Conservation (phyloP, 805 yeast species). For the Nakazawaea ambrosiae region DNA sequence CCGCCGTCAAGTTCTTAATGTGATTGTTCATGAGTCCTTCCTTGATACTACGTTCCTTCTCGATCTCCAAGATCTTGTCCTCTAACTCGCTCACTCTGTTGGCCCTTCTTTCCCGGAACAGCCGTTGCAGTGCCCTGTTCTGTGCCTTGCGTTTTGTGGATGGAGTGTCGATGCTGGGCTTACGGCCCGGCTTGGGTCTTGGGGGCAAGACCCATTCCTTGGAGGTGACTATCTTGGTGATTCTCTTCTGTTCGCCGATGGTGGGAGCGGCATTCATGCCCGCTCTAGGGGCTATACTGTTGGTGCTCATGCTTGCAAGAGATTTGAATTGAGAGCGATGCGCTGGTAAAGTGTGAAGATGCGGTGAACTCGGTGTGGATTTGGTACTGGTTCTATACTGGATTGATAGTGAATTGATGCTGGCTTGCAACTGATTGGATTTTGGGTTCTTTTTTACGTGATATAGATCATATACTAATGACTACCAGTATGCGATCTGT, state of each 20-base stretch:
- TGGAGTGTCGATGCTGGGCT: slow-evolving; percentile 57
- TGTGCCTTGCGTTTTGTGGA: slow-evolving; percentile 85
- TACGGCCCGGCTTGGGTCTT: slow-evolving; percentile 51
- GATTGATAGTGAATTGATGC: too few species aligned
- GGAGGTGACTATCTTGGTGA: slow-evolving; percentile 49
- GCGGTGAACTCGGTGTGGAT: too few species aligned
- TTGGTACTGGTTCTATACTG: too few species aligned
- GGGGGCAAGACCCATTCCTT: slow-evolving; percentile 58
- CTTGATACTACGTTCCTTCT: slow-evolving; percentile 54
- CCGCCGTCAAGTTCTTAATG: slow-evolving; percentile 39
- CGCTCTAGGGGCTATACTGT: slow-evolving; percentile 6
- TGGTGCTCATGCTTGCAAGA: too few species aligned
- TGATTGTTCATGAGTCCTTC: slow-evolving; percentile 49
- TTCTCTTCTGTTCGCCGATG: slow-evolving; percentile 6
- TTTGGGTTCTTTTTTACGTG: too few species aligned
- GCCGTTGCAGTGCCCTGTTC: slow-evolving; percentile 90
- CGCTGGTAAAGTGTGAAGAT: background rate
- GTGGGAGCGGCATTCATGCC: background rate
- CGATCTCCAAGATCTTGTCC: slow-evolving; percentile 56
- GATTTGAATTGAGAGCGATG: too few species aligned
- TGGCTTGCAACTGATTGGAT: too few species aligned
- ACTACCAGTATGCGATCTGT: too few species aligned
- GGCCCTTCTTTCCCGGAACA: slow-evolving; percentile 83
- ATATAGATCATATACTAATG: too few species aligned
- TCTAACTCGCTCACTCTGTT: slow-evolving; percentile 76